Conservation (phyloP, 257 asterid species). For the Petrea volubilis region DNA sequence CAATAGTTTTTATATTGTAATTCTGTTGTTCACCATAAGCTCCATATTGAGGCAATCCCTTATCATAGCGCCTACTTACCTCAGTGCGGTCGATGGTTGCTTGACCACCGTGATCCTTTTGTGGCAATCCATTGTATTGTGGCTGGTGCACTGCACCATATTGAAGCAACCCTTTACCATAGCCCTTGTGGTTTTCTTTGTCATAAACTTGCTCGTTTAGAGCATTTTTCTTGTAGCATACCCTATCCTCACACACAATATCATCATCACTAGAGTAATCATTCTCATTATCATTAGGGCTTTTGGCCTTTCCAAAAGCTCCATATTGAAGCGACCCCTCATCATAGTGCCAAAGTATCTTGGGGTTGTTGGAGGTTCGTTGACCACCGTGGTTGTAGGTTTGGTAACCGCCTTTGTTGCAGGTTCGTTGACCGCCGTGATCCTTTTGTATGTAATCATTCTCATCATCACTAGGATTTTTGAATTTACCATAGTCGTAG, state of each 20-base stretch:
- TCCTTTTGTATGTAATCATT: too few species aligned
- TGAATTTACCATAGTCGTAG: slow-evolving; percentile 3
- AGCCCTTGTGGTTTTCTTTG: not conserved
- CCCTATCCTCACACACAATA: slow-evolving; percentile 12
- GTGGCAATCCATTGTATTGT: not conserved
- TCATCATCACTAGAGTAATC: slow-evolving; percentile 3
- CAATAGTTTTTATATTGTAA: slow-evolving; percentile 17
- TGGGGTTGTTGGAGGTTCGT: too few species aligned
- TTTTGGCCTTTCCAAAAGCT: too few species aligned
- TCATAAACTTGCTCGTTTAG: slow-evolving; percentile 2
- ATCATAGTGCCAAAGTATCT: too few species aligned
- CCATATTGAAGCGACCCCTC: too few species aligned
- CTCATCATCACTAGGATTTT: not conserved
- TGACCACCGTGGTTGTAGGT: too few species aligned
- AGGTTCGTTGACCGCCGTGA: too few species aligned
- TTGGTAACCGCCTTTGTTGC: too few species aligned
- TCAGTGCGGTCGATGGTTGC: slow-evolving; percentile 22
- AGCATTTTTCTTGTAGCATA: not conserved
- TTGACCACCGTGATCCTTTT: slow-evolving; percentile 6
- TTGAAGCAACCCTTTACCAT: slow-evolving; percentile 14
- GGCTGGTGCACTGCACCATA: not conserved
- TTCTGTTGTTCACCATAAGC: not conserved
- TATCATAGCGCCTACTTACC: slow-evolving; percentile 21
- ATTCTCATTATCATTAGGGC: too few species aligned
- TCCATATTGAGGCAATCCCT: not conserved